These are phyloP conservation scores for Neophaeococcomyces mojaviensis DNA, from an alignment of 2,329 filamentous ascomycete genomes.

Conservation along the genomic window DNA sequence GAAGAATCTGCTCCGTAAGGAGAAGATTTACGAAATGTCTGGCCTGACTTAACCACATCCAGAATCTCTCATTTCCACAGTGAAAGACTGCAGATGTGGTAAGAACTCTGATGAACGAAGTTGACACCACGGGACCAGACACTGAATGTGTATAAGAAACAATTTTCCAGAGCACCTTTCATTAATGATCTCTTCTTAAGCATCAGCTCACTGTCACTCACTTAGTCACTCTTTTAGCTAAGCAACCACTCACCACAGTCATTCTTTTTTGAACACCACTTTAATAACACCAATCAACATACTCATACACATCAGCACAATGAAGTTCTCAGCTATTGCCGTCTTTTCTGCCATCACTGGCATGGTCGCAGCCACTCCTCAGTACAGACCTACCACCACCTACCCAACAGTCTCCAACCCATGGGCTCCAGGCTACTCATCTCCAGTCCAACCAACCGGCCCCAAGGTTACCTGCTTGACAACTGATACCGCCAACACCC, in stretches of 20 bases:
- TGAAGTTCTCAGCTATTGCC: constrained; percentile 8
- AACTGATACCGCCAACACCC: constrained; percentile 12
- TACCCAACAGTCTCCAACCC: too few species aligned
- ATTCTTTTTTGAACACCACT: background rate
- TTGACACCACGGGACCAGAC: too few species aligned
- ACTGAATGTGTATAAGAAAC: too few species aligned
- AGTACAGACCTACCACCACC: too few species aligned
- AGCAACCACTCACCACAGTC: background rate
- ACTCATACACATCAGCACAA: background rate
- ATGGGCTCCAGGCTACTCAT: too few species aligned
- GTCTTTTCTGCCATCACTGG: background rate
- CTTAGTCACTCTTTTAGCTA: constrained; percentile 1
- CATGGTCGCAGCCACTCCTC: background rate
- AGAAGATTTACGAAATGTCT: too few species aligned
- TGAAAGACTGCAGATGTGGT: too few species aligned
- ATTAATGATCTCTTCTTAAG: background rate
- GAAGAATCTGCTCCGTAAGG: too few species aligned
- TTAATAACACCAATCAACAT: background rate
- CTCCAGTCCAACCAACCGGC: background rate
- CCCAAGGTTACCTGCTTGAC: constrained; percentile 11
- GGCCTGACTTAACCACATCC: too few species aligned
- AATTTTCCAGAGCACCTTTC: too few species aligned
- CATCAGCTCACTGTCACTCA: background rate
- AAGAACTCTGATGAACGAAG: too few species aligned
- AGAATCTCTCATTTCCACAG: too few species aligned